These are phyloP conservation scores for Rhizopogon vulgaris DNA, from an alignment of 768 basidiomycete genomes.

Conservation along the genomic window DNA sequence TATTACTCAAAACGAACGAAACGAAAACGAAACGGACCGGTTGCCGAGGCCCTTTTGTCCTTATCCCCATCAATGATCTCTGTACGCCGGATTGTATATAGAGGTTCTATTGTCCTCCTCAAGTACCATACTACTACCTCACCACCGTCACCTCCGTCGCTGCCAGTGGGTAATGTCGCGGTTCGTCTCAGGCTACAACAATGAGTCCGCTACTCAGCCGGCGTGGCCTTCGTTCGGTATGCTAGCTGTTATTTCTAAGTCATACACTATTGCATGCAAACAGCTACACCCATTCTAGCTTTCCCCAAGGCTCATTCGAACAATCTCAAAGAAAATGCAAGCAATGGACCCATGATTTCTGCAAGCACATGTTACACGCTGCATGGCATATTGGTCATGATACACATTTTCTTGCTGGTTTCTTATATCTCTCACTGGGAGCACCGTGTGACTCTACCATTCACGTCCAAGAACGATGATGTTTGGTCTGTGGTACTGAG, in stretches of 20 bases:
- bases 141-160: no score
- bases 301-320: neutral
- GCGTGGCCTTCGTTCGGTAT: neutral
- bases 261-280: neutral
- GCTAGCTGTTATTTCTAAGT: neutral
- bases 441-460: neutral
- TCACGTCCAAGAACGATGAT: neutral
- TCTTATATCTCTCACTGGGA: neutral
- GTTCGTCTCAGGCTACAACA: no score
- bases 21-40: no score
- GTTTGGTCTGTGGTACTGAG: conserved; percentile 1
- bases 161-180: no score
- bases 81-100: no score
- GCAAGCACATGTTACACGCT: neutral
- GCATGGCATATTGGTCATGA: conserved; percentile 4
- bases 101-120: no score
- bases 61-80: no score
- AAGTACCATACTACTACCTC: no score
- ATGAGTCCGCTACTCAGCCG: neutral
- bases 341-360: neutral
- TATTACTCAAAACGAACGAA: no score
- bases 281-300: neutral
- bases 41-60: no score
- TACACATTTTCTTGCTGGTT: conserved; percentile 2
- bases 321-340: neutral